phyloP scores from a whole-genome alignment of 1,284 basidiomycete species.

The Takashimella tepidaria region DNA sequence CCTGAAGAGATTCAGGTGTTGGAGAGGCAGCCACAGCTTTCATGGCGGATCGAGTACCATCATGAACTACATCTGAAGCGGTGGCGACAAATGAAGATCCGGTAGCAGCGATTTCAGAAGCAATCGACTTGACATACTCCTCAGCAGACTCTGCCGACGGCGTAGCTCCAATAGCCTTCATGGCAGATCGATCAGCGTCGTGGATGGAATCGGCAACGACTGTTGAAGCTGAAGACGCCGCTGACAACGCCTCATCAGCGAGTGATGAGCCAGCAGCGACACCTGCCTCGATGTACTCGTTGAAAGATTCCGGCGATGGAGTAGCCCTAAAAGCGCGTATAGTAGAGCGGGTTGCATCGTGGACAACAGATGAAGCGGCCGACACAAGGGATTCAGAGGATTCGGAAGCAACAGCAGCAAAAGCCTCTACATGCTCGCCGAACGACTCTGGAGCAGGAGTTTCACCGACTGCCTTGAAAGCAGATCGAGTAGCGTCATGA shows the following conservation, averaged over 20 bases:
- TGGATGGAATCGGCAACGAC: conserved; percentile 2
- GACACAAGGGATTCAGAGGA: conserved; percentile 4
- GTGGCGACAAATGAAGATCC: conserved; percentile 12
- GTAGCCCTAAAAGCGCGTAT: conserved; percentile 18
- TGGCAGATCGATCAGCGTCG: conserved; percentile 15
- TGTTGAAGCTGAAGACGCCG: conserved; percentile 2
- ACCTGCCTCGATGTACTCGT: conserved; percentile 14
- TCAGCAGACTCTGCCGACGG: conserved; percentile 12
- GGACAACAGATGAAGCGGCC: conserved; percentile 9
- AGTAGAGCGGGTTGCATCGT: conserved; percentile 13
- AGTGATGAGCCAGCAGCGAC: background rate
- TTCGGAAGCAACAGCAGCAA: conserved; percentile 7
- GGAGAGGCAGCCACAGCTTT: conserved; percentile 25
- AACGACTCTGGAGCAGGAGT: conserved; percentile 19
- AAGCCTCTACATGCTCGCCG: conserved; percentile 12
- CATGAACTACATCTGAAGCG: conserved; percentile 15
- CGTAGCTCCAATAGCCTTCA: conserved; percentile 14
- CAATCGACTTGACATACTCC: conserved; percentile 11
- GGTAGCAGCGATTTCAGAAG: conserved; percentile 1
- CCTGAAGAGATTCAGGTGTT: conserved; percentile 20
- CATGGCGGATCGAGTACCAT: conserved; percentile 26
- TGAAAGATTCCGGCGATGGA: conserved; percentile 21
- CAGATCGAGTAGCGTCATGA: conserved; percentile 19
- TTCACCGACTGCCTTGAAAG: conserved; percentile 11
- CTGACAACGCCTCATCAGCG: conserved; percentile 1